Conservation (phyloP, 345 rosid genomes). For the Aegle marmelos region DNA sequence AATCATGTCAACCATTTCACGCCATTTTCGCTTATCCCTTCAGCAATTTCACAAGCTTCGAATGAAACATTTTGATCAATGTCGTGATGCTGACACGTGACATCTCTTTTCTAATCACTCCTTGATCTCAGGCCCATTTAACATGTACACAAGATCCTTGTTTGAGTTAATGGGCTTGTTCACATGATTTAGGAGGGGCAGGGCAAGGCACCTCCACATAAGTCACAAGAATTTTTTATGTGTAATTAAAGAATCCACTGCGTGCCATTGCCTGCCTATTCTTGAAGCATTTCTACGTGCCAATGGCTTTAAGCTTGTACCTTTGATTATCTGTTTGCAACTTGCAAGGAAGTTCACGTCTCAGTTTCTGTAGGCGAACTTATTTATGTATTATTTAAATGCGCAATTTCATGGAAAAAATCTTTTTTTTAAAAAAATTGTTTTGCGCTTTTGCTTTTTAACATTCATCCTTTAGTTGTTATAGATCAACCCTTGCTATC, state of each 20-base stretch:
- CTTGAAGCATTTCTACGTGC: not conserved
- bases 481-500: no score
- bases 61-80: no score
- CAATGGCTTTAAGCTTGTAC: not conserved
- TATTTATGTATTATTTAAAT: no score
- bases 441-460: no score
- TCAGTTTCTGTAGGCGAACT: no score
- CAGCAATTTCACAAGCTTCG: not conserved
- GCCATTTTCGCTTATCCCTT: not conserved
- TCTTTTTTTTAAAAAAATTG: no score
- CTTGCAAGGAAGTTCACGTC: no score
- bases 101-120: not conserved
- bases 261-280: not conserved
- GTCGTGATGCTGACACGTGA: no score
- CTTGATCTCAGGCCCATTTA: not conserved
- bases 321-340: not conserved
- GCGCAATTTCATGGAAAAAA: no score
- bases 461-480: no score
- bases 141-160: constrained; percentile 16
- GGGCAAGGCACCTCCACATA: no score
- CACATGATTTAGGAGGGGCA: no score
- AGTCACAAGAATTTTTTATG: constrained; percentile 14
- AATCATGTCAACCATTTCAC: constrained; percentile 17
- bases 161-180: constrained; percentile 8
- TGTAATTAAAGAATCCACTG: not conserved